These are phyloP conservation scores for Ormosia semicastrata DNA, from an alignment of 306 rosid genomes.

Conservation along the genomic window DNA sequence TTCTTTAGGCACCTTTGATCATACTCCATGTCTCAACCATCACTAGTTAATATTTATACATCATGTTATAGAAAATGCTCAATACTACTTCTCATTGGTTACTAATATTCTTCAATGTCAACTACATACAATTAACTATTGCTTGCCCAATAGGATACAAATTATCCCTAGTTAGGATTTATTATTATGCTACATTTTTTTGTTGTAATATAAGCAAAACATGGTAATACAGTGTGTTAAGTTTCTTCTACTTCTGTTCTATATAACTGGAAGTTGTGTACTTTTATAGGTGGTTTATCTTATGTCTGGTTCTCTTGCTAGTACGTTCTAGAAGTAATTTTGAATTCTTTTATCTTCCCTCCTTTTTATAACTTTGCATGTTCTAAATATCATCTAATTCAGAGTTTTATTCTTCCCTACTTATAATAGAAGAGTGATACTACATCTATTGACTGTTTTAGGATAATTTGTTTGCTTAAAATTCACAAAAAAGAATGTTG, in stretches of 20 bases:
- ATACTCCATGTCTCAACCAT: not conserved
- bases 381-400: no score
- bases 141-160: no score
- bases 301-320: no score
- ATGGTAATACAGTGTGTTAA: not conserved
- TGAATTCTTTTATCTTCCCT: no score
- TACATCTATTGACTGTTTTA: no score
- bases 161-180: not conserved
- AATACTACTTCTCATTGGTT: not conserved
- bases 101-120: not conserved
- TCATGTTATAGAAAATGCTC: not conserved
- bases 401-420: no score
- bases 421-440: no score
- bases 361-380: no score
- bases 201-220: not conserved
- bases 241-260: not conserved
- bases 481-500: no score
- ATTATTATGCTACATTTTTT: not conserved
- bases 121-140: no score
- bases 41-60: not conserved
- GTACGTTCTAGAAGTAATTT: no score
- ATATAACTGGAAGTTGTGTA: not conserved
- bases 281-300: not conserved
- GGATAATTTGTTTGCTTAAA: no score
- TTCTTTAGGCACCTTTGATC: not conserved